A percentile compares a stretch with the other conserved stretches of the same genome.
These are phyloP conservation scores for Gastrolobium villosum DNA, from an alignment of 306 rosid species.

Conservation along the genomic window DNA sequence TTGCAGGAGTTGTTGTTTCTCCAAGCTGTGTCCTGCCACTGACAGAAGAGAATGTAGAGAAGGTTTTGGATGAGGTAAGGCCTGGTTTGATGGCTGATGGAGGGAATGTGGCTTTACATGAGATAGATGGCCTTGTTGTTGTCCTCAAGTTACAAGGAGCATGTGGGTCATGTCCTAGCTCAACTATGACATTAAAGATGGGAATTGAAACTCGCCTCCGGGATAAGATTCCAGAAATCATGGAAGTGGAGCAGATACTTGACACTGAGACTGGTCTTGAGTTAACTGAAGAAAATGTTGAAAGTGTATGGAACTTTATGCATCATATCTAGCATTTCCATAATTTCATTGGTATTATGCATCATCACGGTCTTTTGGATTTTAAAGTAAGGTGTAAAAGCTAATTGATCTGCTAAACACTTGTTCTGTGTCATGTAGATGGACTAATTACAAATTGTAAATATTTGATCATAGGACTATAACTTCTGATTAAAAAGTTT, in stretches of 20 bases:
- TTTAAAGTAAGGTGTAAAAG: slow-evolving; percentile 1
- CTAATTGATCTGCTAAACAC: background rate
- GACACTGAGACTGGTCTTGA: slow-evolving; percentile 93
- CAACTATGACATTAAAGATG: slow-evolving; percentile 94
- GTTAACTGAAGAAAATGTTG: slow-evolving; percentile 83
- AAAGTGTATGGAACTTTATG: slow-evolving; percentile 63
- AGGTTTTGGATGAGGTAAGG: slow-evolving; percentile 93
- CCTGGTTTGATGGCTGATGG: slow-evolving; percentile 97
- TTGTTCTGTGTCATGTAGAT: background rate
- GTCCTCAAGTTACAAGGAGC: slow-evolving; percentile 96
- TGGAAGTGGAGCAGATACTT: slow-evolving; percentile 88
- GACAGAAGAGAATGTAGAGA: slow-evolving; percentile 97
- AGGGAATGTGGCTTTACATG: slow-evolving; percentile 95
- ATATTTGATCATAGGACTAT: background rate
- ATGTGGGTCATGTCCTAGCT: slow-evolving; percentile 97
- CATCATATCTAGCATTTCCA: slow-evolving; percentile 41
- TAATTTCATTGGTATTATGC: slow-evolving; percentile 3
- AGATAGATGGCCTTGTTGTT: slow-evolving; percentile 96
- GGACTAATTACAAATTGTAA: background rate
- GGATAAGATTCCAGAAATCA: slow-evolving; percentile 91
- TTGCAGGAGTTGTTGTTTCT: slow-evolving; percentile 74
- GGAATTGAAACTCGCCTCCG: slow-evolving; percentile 92
- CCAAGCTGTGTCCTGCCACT: slow-evolving; percentile 86
- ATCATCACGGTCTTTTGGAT: slow-evolving; percentile 26
- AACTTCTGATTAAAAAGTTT: slow-evolving; percentile 9